Evolutionary conservation across 2,329 filamentous ascomycete genomes (phyloP).

Genomic region (Paecilomyces formosus): DNA sequence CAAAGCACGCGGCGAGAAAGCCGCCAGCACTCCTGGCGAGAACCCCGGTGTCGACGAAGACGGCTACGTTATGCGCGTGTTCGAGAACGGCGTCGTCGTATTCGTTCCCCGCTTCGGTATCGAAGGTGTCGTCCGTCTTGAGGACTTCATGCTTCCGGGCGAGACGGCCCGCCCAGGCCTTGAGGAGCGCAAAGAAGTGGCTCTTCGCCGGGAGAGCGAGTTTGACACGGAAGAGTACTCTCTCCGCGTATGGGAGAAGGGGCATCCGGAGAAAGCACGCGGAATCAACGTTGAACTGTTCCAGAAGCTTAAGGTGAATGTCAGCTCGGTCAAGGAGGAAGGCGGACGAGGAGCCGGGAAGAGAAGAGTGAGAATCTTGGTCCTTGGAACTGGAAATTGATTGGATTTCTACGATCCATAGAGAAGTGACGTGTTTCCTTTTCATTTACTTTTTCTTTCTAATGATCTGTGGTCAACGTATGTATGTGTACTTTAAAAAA

Average conservation of each 20-base stretch:
- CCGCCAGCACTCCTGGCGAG: slow-evolving; percentile 14
- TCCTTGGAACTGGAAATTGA: slow-evolving; percentile 19
- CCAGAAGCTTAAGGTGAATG: slow-evolving; percentile 80
- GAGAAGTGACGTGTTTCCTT: too few relatives aligned
- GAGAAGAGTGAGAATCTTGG: slow-evolving; percentile 52
- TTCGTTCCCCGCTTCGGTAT: slow-evolving; percentile 95
- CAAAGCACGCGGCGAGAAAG: slow-evolving; percentile 55
- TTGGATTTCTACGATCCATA: neutral
- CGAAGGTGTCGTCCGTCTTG: slow-evolving; percentile 78
- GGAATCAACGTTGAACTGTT: slow-evolving; percentile 68
- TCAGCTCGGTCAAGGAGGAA: slow-evolving; percentile 89
- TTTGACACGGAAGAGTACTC: slow-evolving; percentile 85
- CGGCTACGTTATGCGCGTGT: slow-evolving; percentile 93
- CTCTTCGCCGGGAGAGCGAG: slow-evolving; percentile 57
- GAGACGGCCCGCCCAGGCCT: slow-evolving; percentile 19
- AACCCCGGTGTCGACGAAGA: slow-evolving; percentile 62
- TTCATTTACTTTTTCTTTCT: neutral
- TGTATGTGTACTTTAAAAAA: too few relatives aligned
- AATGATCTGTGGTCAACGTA: neutral
- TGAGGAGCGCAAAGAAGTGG: slow-evolving; percentile 25
- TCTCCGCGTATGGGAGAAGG: slow-evolving; percentile 53
- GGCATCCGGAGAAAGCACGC: slow-evolving; percentile 28
- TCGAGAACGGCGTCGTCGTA: slow-evolving; percentile 94
- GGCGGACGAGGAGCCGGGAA: slow-evolving; percentile 70
- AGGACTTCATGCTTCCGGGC: slow-evolving; percentile 71